Evolutionary conservation across 2,329 filamentous ascomycete genomes (phyloP), one percentile per base, ranked within the genome.

Genomic region (Epichloe glyceriae): DNA sequence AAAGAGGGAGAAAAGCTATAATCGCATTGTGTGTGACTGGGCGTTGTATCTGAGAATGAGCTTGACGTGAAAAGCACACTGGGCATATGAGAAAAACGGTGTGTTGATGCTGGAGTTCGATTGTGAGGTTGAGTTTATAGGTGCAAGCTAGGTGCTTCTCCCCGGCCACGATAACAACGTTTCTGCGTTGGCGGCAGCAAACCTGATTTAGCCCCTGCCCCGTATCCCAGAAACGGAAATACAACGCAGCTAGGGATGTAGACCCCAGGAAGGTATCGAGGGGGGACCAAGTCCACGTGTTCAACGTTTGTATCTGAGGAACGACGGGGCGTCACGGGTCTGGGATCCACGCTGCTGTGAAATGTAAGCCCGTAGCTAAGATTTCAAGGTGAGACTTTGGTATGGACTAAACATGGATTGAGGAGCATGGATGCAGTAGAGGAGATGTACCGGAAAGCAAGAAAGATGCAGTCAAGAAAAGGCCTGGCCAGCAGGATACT

Each of bases 401-500:
- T 38, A 43, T 22, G 33, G 33, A 38, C 10, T 19, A 30, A n/a
- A 26, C 11, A 34, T 26, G n/a, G 14, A 49, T 38, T 19, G 40
- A 42, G 22, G 14, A 15, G 17, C 15, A 15, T 35, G 4, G 20
- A 26, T 37, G 20, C 15, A 38, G 47, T 10, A 44, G 33, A 37
- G 15, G 30, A 49, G 7, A 20, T 35, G 19, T 5, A 49, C 1
- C 14, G 5, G 35, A 35, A 15, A 38, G 44, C 34, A 6, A 39
- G 7, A 11, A 38, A 38, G 17, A 46, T n/a, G 20, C 12, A 38
- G 17, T 46, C 33, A 15, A 22, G 34, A 37, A 52, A 39, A 48
- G 35, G 49, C 53, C 49, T 40, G 49, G 20, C 49, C 47, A 50
- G 53, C 53, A 55, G 53, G 53, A 42, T 35, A 40, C 45, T 26